phyloP scores from a whole-genome alignment of 2,329 filamentous ascomycete species.

The Tolypocladium ovalisporum region DNA sequence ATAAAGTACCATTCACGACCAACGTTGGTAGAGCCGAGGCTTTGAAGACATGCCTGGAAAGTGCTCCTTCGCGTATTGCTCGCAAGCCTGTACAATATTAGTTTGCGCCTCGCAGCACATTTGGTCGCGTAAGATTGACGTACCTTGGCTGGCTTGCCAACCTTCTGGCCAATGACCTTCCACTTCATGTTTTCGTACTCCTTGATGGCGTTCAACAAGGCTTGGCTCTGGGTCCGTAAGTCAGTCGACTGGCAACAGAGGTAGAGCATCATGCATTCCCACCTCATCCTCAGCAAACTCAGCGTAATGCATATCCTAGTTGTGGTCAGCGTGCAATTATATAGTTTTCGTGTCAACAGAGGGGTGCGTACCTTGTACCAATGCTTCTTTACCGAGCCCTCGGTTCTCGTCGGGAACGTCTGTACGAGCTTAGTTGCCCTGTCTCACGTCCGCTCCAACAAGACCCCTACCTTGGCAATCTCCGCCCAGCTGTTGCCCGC shows the following conservation, averaged over 20 bases:
- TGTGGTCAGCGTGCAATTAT: not conserved
- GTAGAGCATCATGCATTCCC: slow-evolving; percentile 19
- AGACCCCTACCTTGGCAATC: slow-evolving; percentile 82
- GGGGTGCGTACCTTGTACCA: slow-evolving; percentile 77
- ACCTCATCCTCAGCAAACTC: slow-evolving; percentile 98
- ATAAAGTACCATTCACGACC: slow-evolving; percentile 10
- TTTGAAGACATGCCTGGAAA: slow-evolving; percentile 45
- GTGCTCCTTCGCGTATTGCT: slow-evolving; percentile 92
- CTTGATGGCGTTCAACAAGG: slow-evolving; percentile 86
- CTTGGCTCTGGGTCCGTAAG: slow-evolving; percentile 48
- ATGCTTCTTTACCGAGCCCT: slow-evolving; percentile 98
- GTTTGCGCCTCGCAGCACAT: not conserved
- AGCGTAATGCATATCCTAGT: slow-evolving; percentile 95
- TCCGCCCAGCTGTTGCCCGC: slow-evolving; percentile 92
- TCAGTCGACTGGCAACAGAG: slow-evolving; percentile 6
- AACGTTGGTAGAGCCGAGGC: slow-evolving; percentile 11
- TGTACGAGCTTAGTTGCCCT: slow-evolving; percentile 21
- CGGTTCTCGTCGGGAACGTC: slow-evolving; percentile 87
- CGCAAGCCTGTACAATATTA: slow-evolving; percentile 30
- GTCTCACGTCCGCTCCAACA: not conserved
- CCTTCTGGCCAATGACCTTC: slow-evolving; percentile 94
- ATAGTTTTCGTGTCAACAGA: not conserved
- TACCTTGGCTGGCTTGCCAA: slow-evolving; percentile 90
- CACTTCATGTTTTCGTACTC: slow-evolving; percentile 98
- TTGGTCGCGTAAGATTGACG: not conserved